Conservation (phyloP, 352 stramenopile species). For the Pythium sp. region DNA sequence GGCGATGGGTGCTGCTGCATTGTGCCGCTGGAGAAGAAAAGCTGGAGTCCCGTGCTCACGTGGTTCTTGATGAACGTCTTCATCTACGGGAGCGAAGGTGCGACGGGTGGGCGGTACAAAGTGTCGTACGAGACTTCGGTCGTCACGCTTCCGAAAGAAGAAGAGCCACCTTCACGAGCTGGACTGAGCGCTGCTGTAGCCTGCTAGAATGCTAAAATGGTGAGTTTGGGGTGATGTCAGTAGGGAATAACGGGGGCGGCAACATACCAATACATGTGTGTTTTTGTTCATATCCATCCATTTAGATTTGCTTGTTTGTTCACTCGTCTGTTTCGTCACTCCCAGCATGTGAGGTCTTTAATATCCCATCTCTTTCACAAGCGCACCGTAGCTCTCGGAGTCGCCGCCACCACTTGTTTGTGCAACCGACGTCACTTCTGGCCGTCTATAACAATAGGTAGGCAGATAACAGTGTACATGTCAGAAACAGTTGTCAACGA, state of each 20-base stretch:
- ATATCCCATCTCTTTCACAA: slow-evolving; percentile 81
- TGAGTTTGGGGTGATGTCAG: neutral
- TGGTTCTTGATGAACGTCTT: slow-evolving; percentile 84
- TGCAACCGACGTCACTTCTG: neutral
- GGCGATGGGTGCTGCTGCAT: slow-evolving; percentile 36
- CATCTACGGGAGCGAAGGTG: slow-evolving; percentile 74
- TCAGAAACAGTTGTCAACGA: neutral
- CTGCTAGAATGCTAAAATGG: slow-evolving; percentile 8
- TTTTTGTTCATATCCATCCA: neutral
- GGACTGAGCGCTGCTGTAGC: slow-evolving; percentile 7
- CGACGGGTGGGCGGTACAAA: slow-evolving; percentile 61
- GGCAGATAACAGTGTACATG: neutral
- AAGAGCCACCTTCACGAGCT: neutral
- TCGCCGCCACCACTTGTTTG: neutral
- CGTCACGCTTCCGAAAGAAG: slow-evolving; percentile 12
- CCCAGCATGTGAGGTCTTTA: slow-evolving; percentile 20
- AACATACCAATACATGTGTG: neutral
- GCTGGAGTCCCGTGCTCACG: slow-evolving; percentile 64
- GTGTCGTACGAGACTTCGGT: slow-evolving; percentile 59
- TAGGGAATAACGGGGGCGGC: neutral
- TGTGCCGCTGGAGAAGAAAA: slow-evolving; percentile 48
- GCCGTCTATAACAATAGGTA: slow-evolving; percentile 4
- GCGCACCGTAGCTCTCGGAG: slow-evolving; percentile 43
- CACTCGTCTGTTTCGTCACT: neutral
- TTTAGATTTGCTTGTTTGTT: neutral